Evolutionary conservation across 139 green algal species (phyloP).

Genomic region (Desmodesmus armatus): DNA sequence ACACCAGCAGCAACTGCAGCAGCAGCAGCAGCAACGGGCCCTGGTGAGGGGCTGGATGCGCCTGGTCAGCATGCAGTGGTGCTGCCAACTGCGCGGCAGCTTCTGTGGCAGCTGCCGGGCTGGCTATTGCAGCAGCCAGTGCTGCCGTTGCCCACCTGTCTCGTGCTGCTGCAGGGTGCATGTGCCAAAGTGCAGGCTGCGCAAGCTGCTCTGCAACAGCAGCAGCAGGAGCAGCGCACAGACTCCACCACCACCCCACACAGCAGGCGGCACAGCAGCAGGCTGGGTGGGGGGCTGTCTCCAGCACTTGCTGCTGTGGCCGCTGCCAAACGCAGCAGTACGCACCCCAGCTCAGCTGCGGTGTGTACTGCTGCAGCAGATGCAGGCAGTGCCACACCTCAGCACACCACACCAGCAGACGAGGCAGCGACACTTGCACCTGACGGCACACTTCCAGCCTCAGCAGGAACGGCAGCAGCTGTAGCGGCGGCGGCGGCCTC

Average conservation of each 20-base stretch:
- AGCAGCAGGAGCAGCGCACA: neutral
- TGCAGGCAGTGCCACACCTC: neutral
- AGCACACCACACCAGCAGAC: neutral
- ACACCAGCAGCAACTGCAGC: no score
- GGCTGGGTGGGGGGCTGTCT: no score
- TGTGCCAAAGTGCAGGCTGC: no score
- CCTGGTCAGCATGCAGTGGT: neutral
- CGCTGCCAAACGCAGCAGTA: neutral
- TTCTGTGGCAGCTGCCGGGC: neutral
- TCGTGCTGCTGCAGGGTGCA: no score
- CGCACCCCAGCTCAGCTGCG: neutral
- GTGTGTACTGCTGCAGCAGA: neutral
- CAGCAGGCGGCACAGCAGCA: neutral
- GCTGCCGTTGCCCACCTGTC: no score
- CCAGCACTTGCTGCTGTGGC: neutral
- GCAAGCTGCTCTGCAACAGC: no score
- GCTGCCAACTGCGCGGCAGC: neutral
- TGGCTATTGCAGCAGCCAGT: neutral
- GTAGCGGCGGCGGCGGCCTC: neutral
- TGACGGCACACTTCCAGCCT: neutral
- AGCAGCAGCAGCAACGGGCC: neutral
- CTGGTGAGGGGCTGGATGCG: no score
- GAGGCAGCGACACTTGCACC: neutral
- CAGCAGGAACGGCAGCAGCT: neutral
- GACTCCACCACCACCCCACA: neutral